Percentiles rank a stretch among this genome's conserved stretches.
These are phyloP conservation scores for Ramularia endophylla DNA, from an alignment of 2,329 filamentous ascomycete species.

Conservation along the genomic window DNA sequence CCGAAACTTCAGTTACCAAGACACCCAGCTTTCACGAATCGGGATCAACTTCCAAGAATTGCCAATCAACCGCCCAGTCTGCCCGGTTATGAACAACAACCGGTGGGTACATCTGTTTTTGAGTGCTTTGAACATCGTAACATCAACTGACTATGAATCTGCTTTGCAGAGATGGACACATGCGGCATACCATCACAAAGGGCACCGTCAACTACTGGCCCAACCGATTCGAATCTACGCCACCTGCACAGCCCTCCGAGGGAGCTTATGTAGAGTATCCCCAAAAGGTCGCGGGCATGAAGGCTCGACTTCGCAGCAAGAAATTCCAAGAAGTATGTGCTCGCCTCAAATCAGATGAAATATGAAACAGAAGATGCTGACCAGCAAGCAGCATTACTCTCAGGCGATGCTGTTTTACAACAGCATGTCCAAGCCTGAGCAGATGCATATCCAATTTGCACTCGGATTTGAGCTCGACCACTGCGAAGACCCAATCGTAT, in stretches of 20 bases:
- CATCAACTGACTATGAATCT: no score
- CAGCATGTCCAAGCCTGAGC: slow-evolving; percentile 62
- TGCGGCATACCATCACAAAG: slow-evolving; percentile 67
- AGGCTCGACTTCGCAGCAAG: slow-evolving; percentile 59
- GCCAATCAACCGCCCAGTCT: slow-evolving; percentile 61
- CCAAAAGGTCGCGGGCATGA: slow-evolving; percentile 61
- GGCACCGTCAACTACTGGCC: slow-evolving; percentile 76
- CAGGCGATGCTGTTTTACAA: slow-evolving; percentile 83
- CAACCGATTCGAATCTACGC: slow-evolving; percentile 59
- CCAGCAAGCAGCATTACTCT: slow-evolving; percentile 50
- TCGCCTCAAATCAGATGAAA: no score
- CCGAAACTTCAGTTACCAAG: slow-evolving; percentile 62
- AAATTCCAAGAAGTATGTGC: slow-evolving; percentile 61
- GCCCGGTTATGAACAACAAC: slow-evolving; percentile 30
- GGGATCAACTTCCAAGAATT: slow-evolving; percentile 72
- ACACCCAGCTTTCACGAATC: slow-evolving; percentile 64
- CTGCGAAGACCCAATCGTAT: slow-evolving; percentile 73
- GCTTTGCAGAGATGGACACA: slow-evolving; percentile 35
- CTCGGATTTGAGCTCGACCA: slow-evolving; percentile 71
- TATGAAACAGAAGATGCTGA: no score
- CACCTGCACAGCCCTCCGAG: slow-evolving; percentile 56
- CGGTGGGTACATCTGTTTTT: background rate
- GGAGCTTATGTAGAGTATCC: slow-evolving; percentile 66
- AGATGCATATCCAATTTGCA: slow-evolving; percentile 55
- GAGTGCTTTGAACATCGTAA: no score